Base-by-base conservation (phyloP, 2,329 filamentous ascomycete species). In the Botrytis paeoniae region DNA sequence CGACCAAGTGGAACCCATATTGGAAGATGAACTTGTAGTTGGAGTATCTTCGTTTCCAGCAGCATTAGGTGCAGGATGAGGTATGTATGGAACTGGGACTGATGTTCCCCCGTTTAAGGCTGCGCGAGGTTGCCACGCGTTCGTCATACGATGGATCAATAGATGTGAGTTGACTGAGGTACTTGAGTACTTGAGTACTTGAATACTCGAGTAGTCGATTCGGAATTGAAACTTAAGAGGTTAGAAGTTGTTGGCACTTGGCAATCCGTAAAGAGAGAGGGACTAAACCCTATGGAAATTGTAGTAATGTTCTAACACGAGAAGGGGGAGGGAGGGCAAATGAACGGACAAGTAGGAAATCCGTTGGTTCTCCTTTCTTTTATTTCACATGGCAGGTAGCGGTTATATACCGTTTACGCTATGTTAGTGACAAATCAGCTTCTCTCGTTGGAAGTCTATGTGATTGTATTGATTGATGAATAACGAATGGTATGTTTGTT, bases 61-160 rank as follows among this genome's bases (percentile, higher is more conserved):
- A 72, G 81, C 75, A 60, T 78, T 72, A 69, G 78, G 79, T 54
- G 79, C 78, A 64, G 79, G 77, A 74, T 79, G 78, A 10, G 79
- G 80, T 41, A 80, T 78, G 35, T 71, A 71, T 54, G 48, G 45
- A 48, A 48, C 45, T 51, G 69, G 57, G 25, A 48, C 61, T 29
- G 69, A 39, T 57, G 41, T n/a, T 63, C 9, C 45, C 29, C 48
- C 60, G 20, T 65, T 57, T 37, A 57, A 35, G 43, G 41, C 59
- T 70, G 59, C 45, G 39, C 59, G 59, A 71, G 59, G n/a, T 39
- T 25, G 45, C 60, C 60, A 65, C 59, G 60, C 69, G 60, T 71
- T 66, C 35, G 69, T 71, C 69, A 71, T 71, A 54, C n/a, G 69
- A 54, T 51, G 69, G 39, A 48, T 41, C 48, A 39, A 29, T 41